phyloP scores from a whole-genome alignment of 441 rosid species.

The Biscutella laevigata region DNA sequence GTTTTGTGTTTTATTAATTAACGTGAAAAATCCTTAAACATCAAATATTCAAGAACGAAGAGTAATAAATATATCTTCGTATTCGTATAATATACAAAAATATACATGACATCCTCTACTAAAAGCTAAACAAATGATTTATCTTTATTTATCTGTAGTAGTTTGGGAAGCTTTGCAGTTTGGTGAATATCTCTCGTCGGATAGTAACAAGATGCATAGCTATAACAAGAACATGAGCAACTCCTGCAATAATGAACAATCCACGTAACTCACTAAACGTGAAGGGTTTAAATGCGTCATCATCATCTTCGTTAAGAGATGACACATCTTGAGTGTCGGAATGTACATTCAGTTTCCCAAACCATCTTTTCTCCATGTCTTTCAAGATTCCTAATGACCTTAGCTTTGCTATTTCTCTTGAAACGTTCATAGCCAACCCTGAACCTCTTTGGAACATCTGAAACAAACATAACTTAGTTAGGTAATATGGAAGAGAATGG shows the following conservation, averaged over 20 bases:
- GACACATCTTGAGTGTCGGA: not conserved
- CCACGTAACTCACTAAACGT: conserved; percentile 13
- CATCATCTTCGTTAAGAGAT: not conserved
- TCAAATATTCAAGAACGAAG: too few relatives aligned
- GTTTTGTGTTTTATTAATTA: too few relatives aligned
- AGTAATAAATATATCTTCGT: too few relatives aligned
- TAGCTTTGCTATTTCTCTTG: conserved; percentile 19
- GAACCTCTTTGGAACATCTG: conserved; percentile 27
- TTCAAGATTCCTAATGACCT: conserved; percentile 15
- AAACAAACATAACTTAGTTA: not conserved
- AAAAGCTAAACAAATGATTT: too few relatives aligned
- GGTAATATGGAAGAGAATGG: not conserved
- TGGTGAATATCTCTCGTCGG: conserved; percentile 11
- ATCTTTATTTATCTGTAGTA: not conserved
- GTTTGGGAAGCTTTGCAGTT: conserved; percentile 12
- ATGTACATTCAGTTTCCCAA: conserved; percentile 6
- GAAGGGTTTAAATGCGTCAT: conserved; percentile 3
- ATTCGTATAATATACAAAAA: too few relatives aligned
- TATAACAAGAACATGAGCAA: conserved; percentile 16
- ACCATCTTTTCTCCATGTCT: conserved; percentile 25
- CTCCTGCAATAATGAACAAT: conserved; percentile 24
- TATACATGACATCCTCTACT: too few relatives aligned
- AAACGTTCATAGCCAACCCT: conserved; percentile 13
- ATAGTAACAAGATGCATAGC: conserved; percentile 6
- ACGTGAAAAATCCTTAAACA: too few relatives aligned